Evolutionary conservation across 139 green algal genomes (phyloP).

Genomic region (Picocystis salinarum): DNA sequence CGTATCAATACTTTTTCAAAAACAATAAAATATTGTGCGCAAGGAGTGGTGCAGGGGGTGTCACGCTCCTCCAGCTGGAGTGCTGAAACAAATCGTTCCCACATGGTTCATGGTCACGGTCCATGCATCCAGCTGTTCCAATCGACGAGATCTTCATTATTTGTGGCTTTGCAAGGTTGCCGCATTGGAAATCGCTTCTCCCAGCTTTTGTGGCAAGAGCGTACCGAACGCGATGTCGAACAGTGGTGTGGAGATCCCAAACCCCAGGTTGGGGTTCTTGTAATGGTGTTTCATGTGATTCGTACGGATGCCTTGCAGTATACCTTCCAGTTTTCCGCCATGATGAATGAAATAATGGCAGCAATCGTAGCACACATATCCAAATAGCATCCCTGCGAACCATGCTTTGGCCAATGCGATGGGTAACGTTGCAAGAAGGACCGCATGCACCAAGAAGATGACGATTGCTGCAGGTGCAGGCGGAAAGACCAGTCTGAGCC

Average conservation of each 20-base stretch:
- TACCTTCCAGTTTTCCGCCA: conserved; percentile 5
- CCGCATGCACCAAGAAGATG: conserved; percentile 15
- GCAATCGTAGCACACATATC: conserved; percentile 81
- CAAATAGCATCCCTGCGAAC: conserved; percentile 51
- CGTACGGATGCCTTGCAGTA: conserved; percentile 21
- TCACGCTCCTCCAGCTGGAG: too few species aligned
- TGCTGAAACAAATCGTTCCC: too few species aligned
- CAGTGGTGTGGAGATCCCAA: conserved; percentile 53
- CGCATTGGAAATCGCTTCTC: too few species aligned
- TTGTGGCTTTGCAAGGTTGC: too few species aligned
- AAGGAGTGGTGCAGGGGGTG: too few species aligned
- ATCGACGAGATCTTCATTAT: too few species aligned
- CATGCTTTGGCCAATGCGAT: conserved; percentile 18
- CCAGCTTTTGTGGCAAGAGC: too few species aligned
- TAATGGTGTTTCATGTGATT: conserved; percentile 70
- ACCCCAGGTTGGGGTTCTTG: conserved; percentile 24
- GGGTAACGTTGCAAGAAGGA: conserved; percentile 1
- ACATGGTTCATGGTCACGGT: too few species aligned
- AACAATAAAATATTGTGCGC: too few species aligned
- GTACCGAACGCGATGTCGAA: conserved; percentile 56
- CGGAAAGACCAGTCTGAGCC: conserved; percentile 77
- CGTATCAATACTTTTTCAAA: too few species aligned
- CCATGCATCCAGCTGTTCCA: too few species aligned
- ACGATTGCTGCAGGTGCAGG: conserved; percentile 35
- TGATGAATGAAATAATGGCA: conserved; percentile 51